Percentiles rank a stretch among this genome's conserved stretches.
Conservation (phyloP, 768 basidiomycete species). For the Mrakia gelida region DNA sequence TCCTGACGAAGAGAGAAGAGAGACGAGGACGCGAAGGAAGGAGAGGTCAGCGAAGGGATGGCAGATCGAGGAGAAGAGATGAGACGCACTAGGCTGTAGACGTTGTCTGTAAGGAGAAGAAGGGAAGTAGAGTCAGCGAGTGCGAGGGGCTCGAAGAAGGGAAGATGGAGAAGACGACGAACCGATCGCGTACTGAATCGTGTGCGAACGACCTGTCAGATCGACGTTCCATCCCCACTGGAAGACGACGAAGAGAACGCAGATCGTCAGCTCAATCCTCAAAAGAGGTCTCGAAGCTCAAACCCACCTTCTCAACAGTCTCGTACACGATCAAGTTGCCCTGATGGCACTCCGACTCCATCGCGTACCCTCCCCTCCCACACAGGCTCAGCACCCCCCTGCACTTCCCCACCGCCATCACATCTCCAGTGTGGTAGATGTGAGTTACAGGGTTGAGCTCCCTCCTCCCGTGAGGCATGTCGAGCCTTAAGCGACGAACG, state of each 20-base stretch:
- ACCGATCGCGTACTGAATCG: constrained; percentile 29
- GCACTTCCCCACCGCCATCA: constrained; percentile 20
- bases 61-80: background rate
- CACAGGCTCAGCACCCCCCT: constrained; percentile 9
- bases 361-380: constrained; percentile 25
- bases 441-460: constrained; percentile 6
- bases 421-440: constrained; percentile 29
- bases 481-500: constrained; percentile 14
- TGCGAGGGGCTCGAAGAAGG: too few relatives aligned
- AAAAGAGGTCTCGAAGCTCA: too few relatives aligned
- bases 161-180: background rate
- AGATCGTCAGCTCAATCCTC: background rate
- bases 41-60: background rate
- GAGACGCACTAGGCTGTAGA: constrained; percentile 5
- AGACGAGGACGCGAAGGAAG: background rate
- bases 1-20: too few relatives aligned
- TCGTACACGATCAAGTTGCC: constrained; percentile 23
- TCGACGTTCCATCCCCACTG: constrained; percentile 29
- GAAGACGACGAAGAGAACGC: background rate
- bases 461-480: background rate
- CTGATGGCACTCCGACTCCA: constrained; percentile 28
- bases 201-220: constrained; percentile 27
- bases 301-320: constrained; percentile 21
- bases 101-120: constrained; percentile 7
- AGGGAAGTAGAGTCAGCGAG: background rate